These are phyloP conservation scores for Phaeodactylum tricornutum DNA, from an alignment of 108 stramenopile species.

Conservation along the genomic window DNA sequence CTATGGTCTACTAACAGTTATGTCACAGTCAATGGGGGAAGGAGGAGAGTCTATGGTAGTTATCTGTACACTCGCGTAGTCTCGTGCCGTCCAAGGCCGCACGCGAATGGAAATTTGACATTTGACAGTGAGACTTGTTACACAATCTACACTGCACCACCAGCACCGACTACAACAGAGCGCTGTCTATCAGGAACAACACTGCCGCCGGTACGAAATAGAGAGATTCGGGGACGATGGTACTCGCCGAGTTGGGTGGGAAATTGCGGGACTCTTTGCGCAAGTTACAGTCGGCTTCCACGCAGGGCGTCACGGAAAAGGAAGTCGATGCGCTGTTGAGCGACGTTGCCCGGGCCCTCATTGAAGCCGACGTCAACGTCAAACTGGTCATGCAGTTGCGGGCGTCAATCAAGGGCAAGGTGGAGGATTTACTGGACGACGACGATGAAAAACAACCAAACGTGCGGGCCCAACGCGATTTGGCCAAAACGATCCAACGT, in stretches of 20 bases:
- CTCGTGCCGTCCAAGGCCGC: too few relatives aligned
- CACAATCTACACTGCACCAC: too few relatives aligned
- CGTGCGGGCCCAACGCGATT: constrained; percentile 3
- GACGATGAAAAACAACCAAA: constrained; percentile 11
- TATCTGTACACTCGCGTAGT: too few relatives aligned
- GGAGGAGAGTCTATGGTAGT: too few relatives aligned
- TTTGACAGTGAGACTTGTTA: too few relatives aligned
- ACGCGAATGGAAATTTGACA: too few relatives aligned
- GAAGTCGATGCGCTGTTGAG: constrained; percentile 69
- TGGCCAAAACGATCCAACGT: constrained; percentile 70
- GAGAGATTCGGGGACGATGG: constrained; percentile 49
- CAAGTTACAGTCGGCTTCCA: constrained; percentile 60
- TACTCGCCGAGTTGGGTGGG: constrained; percentile 89
- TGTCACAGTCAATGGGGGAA: too few relatives aligned
- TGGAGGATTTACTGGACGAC: constrained; percentile 24
- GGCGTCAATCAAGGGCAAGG: constrained; percentile 68
- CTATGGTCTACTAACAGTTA: too few relatives aligned
- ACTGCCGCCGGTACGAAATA: too few relatives aligned
- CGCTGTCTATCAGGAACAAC: too few relatives aligned
- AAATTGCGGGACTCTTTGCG: constrained; percentile 86
- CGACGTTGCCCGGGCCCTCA: constrained; percentile 82
- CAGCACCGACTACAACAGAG: too few relatives aligned
- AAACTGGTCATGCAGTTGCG: constrained; percentile 71
- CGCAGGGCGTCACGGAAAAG: constrained; percentile 46
- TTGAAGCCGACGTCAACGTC: constrained; percentile 95